Base-by-base conservation (phyloP, 176 grass and related monocot species). In the Calamus simplicifolius region DNA sequence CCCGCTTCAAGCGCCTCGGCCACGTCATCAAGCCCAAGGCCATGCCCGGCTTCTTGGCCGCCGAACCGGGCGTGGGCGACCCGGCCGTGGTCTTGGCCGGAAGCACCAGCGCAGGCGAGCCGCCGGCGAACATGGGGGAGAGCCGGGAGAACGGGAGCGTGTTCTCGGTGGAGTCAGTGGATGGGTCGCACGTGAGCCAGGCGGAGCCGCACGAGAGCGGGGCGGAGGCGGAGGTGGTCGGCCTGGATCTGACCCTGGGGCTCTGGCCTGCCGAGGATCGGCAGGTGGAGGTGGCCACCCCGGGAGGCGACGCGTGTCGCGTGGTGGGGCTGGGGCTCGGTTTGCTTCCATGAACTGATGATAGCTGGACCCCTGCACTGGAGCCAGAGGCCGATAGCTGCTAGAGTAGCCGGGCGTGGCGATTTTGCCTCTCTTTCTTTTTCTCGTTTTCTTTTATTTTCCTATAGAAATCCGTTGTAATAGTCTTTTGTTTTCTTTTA, bases 1-100 rank as follows among this genome's bases (percentile, higher is more conserved):
- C 48, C 5, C 62, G 62, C 23, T 89, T 85, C 81, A 89, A 85
- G 35, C 69, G 74, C 4, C 26, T 51, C 6, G 56, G 70, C 35
- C 35, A 43, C 35, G 35, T 12, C 35, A 43, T 43, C 35, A 43
- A 43, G 35, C 35, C 35, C 35, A 43, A 43, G 29, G 4, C 19
- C 6, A 16, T 6, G 14, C 79, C 51, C 51, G 57, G 58, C 50
- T 68, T 35, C 18, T 69, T 49, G 10, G n/a, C 57, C 8, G 7
- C 23, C 43, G 52, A 52, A 25, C 38, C 56, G 12, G 15, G 15
- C 51, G 15, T 28, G 38, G 21, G 43, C 69, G 49, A 25, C 57
- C 48, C 66, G 70, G 49, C 66, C 69, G 59, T 73, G 7, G 1
- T 18, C 58, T 6, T 29, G 31, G 58, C 2, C 58, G 35, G 35